A percentile compares a stretch with the other conserved stretches of the same genome.
Evolutionary conservation across 495 filamentous ascomycete genomes (phyloP).

Genomic region (Viridothelium virens): DNA sequence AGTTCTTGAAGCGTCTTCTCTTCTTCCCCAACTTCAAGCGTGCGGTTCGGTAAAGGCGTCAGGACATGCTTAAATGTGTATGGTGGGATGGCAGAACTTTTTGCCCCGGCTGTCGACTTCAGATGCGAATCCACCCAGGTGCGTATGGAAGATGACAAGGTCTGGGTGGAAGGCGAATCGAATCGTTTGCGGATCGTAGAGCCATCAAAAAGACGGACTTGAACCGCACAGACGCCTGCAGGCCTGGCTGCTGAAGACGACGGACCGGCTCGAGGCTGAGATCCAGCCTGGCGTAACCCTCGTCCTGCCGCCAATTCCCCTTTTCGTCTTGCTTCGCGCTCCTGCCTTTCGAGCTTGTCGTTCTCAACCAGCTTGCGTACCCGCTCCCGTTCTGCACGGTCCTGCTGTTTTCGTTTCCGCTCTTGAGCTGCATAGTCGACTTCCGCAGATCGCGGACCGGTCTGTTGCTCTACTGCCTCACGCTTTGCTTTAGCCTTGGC

Average conservation of each 20-base stretch:
- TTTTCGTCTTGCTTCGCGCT: conserved; percentile 44
- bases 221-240: conserved; percentile 51
- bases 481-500: conserved; percentile 18
- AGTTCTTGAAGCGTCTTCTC: conserved; percentile 55
- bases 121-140: conserved; percentile 62
- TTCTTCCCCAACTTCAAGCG: conserved; percentile 67
- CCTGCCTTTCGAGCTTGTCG: conserved; percentile 56
- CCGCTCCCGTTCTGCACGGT: conserved; percentile 30
- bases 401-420: conserved; percentile 28
- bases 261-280: background rate
- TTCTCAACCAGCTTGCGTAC: conserved; percentile 32
- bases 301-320: conserved; percentile 25
- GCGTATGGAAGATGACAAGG: conserved; percentile 61
- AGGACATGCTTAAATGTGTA: conserved; percentile 83
- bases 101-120: conserved; percentile 20
- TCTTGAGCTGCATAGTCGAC: conserved; percentile 20
- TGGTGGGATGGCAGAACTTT: conserved; percentile 38
- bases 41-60: conserved; percentile 65
- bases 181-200: conserved; percentile 68
- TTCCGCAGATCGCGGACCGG: conserved; percentile 16
- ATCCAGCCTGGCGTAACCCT: conserved; percentile 8
- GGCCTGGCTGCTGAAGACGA: conserved; percentile 3
- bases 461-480: conserved; percentile 18
- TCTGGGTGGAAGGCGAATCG: conserved; percentile 44
- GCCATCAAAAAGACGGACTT: conserved; percentile 80